phyloP scores from a whole-genome alignment of 768 basidiomycete species.

The Tubosaeta sp. region DNA sequence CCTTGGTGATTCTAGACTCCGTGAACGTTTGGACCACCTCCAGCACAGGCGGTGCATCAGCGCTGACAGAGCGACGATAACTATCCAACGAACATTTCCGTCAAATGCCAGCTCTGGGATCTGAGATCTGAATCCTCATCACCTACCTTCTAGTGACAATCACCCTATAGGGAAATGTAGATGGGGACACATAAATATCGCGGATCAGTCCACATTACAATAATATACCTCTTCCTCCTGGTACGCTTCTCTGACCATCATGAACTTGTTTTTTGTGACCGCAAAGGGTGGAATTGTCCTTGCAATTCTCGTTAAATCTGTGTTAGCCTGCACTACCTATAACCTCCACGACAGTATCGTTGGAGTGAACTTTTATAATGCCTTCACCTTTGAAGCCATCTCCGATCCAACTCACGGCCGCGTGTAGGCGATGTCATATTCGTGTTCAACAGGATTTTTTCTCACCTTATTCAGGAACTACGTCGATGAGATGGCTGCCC shows the following conservation, averaged over 20 bases:
- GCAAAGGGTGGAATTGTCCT: constrained; percentile 6
- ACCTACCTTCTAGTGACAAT: too few species aligned
- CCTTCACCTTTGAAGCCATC: constrained; percentile 33
- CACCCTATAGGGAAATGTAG: too few species aligned
- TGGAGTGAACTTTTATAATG: constrained; percentile 29
- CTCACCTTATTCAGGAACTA: constrained; percentile 28
- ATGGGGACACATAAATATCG: too few species aligned
- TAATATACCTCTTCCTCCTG: background rate
- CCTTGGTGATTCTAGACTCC: too few species aligned
- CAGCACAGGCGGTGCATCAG: too few species aligned
- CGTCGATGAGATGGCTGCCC: constrained; percentile 27
- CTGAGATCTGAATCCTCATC: too few species aligned
- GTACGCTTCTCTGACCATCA: constrained; percentile 21
- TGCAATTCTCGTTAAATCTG: constrained; percentile 7
- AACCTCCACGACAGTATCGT: constrained; percentile 23
- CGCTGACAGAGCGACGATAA: too few species aligned
- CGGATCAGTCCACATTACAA: too few species aligned
- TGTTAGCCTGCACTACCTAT: constrained; percentile 24
- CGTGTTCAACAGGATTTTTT: background rate
- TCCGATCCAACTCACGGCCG: constrained; percentile 36
- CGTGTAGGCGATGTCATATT: constrained; percentile 24
- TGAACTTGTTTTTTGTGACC: constrained; percentile 11
- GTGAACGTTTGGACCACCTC: too few species aligned
- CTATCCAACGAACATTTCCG: too few species aligned
- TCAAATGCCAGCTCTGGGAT: too few species aligned